phyloP scores from a whole-genome alignment of 2,329 filamentous ascomycete genomes.

The Colletotrichum melonis region DNA sequence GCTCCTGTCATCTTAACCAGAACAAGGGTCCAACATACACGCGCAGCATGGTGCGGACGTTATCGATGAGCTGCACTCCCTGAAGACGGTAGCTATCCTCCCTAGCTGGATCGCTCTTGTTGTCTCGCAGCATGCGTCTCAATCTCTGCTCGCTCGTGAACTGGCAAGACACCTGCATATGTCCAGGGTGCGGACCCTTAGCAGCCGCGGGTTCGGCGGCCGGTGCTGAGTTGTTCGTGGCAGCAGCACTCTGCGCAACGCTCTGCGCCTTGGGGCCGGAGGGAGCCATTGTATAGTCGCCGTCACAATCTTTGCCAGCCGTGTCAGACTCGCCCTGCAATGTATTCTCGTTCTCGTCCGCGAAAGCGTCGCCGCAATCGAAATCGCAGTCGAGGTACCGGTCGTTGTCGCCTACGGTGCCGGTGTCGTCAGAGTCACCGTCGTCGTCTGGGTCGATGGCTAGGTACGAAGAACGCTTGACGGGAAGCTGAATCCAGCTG shows the following conservation, averaged over 20 bases:
- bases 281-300: slow-evolving; percentile 23
- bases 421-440: background rate
- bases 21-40: slow-evolving; percentile 67
- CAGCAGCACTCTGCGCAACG: slow-evolving; percentile 22
- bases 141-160: slow-evolving; percentile 88
- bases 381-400: background rate
- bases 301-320: background rate
- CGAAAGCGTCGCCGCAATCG: background rate
- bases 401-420: background rate
- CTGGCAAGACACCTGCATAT: slow-evolving; percentile 66
- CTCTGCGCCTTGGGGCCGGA: slow-evolving; percentile 33
- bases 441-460: background rate
- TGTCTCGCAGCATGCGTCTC: slow-evolving; percentile 75
- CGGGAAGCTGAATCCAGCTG: background rate
- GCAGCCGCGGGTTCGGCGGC: slow-evolving; percentile 19
- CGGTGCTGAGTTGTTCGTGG: slow-evolving; percentile 10
- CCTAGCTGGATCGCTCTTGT: slow-evolving; percentile 78
- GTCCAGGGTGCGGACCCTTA: slow-evolving; percentile 58
- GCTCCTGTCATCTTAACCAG: background rate
- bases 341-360: background rate
- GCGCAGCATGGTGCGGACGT: slow-evolving; percentile 80
- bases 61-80: slow-evolving; percentile 90
- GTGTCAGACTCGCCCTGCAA: background rate
- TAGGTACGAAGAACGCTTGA: background rate
- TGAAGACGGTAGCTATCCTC: slow-evolving; percentile 86